A percentile compares a stretch with the other conserved stretches of the same genome.
Evolutionary conservation across 257 asterid genomes (phyloP).

Genomic region (Henckelia pumila): DNA sequence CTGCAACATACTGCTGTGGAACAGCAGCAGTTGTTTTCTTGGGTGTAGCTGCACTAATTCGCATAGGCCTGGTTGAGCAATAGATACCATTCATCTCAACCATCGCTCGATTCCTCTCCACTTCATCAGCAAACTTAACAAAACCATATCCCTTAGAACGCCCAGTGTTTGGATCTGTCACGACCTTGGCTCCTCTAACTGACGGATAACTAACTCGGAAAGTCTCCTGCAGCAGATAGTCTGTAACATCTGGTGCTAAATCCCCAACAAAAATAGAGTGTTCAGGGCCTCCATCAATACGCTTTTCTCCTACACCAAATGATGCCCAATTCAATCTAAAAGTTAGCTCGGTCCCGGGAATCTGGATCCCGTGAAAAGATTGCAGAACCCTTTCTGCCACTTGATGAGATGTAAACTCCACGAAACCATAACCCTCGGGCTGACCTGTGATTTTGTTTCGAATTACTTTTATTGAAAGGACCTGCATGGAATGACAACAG

Average conservation of each 20-base stretch:
- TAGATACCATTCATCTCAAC: constrained; percentile 93
- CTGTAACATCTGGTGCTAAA: constrained; percentile 97
- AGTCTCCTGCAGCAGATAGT: constrained; percentile 90
- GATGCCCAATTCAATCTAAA: constrained; percentile 99
- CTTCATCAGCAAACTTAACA: constrained; percentile 94
- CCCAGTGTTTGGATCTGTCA: constrained; percentile 95
- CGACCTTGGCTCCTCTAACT: constrained; percentile 98
- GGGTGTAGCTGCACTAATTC: constrained; percentile 97
- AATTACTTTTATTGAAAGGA: constrained; percentile 83
- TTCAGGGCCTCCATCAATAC: constrained; percentile 80
- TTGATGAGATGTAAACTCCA: constrained; percentile 77
- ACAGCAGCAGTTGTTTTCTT: constrained; percentile 63
- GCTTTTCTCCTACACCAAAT: constrained; percentile 85
- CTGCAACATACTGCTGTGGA: constrained; percentile 69
- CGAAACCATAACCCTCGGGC: constrained; percentile 96
- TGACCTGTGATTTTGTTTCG: constrained; percentile 88
- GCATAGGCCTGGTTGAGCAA: constrained; percentile 98
- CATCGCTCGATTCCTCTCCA: constrained; percentile 93
- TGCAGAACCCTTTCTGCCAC: constrained; percentile 85
- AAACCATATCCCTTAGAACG: constrained; percentile 98
- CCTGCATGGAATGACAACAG: constrained; percentile 45
- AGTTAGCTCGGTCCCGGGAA: constrained; percentile 90
- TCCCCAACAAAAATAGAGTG: constrained; percentile 98
- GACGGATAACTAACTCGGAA: constrained; percentile 80
- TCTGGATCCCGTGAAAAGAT: constrained; percentile 83